Conservation (phyloP, 2,329 filamentous ascomycete species). For the Cordyceps farinosa region DNA sequence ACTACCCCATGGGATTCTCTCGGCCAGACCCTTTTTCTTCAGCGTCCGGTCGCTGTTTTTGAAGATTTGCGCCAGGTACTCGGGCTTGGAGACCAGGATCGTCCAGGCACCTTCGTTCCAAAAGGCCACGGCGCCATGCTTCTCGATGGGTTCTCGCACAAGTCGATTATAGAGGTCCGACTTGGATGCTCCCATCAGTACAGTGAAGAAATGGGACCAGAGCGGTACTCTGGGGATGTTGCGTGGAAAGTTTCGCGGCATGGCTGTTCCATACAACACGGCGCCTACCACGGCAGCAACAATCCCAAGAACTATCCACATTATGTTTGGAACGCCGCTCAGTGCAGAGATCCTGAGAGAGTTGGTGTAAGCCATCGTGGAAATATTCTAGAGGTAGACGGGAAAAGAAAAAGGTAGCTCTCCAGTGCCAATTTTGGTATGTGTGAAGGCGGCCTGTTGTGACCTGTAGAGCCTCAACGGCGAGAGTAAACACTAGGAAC, state of each 20-base stretch:
- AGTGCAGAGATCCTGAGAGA: too few relatives aligned
- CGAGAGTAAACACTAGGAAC: neutral
- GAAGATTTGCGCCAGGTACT: slow-evolving; percentile 8
- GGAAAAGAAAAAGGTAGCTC: neutral
- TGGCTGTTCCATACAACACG: neutral
- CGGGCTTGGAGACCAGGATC: slow-evolving; percentile 1
- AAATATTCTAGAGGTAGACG: neutral
- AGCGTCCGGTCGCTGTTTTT: neutral
- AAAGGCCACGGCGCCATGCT: slow-evolving; percentile 8
- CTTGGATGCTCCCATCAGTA: neutral
- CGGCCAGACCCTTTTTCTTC: neutral
- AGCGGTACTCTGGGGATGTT: slow-evolving; percentile 1
- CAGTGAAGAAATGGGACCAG: neutral
- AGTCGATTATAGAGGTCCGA: neutral
- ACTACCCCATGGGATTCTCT: neutral
- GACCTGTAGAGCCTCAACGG: neutral
- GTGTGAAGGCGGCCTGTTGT: neutral
- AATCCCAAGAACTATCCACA: neutral
- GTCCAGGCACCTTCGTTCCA: slow-evolving; percentile 10
- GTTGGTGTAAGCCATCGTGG: neutral
- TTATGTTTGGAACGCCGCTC: neutral
- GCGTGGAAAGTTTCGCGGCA: slow-evolving; percentile 6
- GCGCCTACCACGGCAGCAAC: neutral
- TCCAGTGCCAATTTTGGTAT: neutral
- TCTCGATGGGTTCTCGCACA: neutral